Evolutionary conservation across 2,329 filamentous ascomycete genomes (phyloP).

Genomic region (Ascochyta koolunga): DNA sequence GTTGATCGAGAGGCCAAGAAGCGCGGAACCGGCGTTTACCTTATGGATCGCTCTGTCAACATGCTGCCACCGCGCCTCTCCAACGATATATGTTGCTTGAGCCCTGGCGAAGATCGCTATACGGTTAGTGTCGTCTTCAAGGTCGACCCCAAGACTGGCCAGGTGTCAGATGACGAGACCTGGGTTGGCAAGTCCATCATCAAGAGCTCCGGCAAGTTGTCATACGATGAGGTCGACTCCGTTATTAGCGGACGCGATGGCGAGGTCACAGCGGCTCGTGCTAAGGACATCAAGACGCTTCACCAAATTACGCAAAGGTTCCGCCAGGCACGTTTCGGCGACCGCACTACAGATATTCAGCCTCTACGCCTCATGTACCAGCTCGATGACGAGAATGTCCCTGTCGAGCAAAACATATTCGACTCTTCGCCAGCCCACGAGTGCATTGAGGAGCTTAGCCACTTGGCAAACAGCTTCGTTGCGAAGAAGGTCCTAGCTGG

Average conservation of each 20-base stretch:
- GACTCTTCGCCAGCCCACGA: slow-evolving; percentile 88
- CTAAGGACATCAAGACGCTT: slow-evolving; percentile 80
- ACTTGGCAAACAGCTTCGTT: slow-evolving; percentile 89
- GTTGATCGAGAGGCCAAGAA: slow-evolving; percentile 98
- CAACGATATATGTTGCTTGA: slow-evolving; percentile 84
- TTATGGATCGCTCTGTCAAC: slow-evolving; percentile 86
- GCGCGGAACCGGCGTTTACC: slow-evolving; percentile 92
- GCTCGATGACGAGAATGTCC: slow-evolving; percentile 96
- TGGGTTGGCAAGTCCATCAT: slow-evolving; percentile 95
- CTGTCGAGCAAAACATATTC: slow-evolving; percentile 95
- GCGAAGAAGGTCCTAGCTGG: slow-evolving; percentile 80
- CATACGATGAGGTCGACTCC: slow-evolving; percentile 83
- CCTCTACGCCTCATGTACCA: slow-evolving; percentile 89
- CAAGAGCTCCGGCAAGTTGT: slow-evolving; percentile 86
- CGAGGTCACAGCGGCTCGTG: slow-evolving; percentile 68
- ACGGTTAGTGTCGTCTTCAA: slow-evolving; percentile 93
- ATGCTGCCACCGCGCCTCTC: slow-evolving; percentile 88
- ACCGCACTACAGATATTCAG: slow-evolving; percentile 78
- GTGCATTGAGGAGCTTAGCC: slow-evolving; percentile 91
- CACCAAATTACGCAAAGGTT: slow-evolving; percentile 86
- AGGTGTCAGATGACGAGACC: slow-evolving; percentile 80
- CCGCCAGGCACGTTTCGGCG: slow-evolving; percentile 83
- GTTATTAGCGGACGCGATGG: slow-evolving; percentile 74
- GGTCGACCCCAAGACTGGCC: slow-evolving; percentile 80
- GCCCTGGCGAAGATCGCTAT: slow-evolving; percentile 85